A percentile compares a stretch with the other conserved stretches of the same genome.
Conservation (phyloP, 768 basidiomycete species). For the Pisolithus albus region DNA sequence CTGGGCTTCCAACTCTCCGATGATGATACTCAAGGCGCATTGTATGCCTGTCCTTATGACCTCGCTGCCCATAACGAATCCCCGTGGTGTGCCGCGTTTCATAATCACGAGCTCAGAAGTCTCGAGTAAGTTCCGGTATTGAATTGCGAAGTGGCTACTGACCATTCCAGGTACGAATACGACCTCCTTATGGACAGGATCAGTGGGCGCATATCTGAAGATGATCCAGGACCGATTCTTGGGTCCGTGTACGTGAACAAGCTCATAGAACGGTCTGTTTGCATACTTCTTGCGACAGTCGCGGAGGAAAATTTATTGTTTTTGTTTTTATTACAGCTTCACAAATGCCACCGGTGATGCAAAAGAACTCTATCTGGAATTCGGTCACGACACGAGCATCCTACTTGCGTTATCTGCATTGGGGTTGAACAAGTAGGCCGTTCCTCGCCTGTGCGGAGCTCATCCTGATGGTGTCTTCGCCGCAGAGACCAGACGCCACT, state of each 20-base stretch:
- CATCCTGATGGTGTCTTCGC: not conserved
- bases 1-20: slow-evolving; percentile 28
- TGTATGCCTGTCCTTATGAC: slow-evolving; percentile 39
- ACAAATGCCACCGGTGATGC: slow-evolving; percentile 30
- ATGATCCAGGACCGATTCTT: slow-evolving; percentile 29
- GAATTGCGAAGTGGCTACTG: not conserved
- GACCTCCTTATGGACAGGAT: slow-evolving; percentile 33
- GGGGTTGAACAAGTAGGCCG: slow-evolving; percentile 30
- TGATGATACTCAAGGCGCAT: slow-evolving; percentile 33
- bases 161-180: slow-evolving; percentile 29
- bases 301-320: not conserved
- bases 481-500: slow-evolving; percentile 30
- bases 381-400: slow-evolving; percentile 37
- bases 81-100: slow-evolving; percentile 37
- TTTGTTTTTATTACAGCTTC: slow-evolving; percentile 21
- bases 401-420: slow-evolving; percentile 33
- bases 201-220: slow-evolving; percentile 30
- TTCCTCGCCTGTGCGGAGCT: slow-evolving; percentile 20
- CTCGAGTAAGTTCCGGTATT: slow-evolving; percentile 28
- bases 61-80: slow-evolving; percentile 30
- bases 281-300: not conserved
- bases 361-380: slow-evolving; percentile 33
- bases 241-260: slow-evolving; percentile 34
- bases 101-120: slow-evolving; percentile 24
- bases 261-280: slow-evolving; percentile 32